Evolutionary conservation across 495 filamentous ascomycete genomes (phyloP).

Genomic region (Collariella sp.): DNA sequence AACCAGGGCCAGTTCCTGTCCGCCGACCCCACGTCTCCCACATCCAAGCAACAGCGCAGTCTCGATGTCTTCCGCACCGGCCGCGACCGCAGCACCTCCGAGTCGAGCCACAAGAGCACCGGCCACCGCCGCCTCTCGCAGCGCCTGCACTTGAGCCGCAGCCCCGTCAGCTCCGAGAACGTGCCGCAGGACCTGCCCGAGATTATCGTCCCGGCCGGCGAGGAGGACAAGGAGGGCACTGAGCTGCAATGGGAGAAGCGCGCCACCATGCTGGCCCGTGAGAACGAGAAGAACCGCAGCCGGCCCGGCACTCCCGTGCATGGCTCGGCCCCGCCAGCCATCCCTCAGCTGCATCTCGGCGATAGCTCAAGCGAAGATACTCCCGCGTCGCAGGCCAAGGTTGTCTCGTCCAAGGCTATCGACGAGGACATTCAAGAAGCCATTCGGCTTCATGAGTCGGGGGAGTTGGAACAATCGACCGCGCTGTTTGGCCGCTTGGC

Average conservation of each 20-base stretch:
- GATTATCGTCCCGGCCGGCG: conserved; percentile 44
- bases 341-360: conserved; percentile 20
- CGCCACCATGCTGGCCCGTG: conserved; percentile 72
- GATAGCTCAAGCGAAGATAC: conserved; percentile 14
- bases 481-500: conserved; percentile 80
- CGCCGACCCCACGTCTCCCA: conserved; percentile 22
- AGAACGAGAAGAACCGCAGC: conserved; percentile 46
- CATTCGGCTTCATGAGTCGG: conserved; percentile 86
- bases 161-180: conserved; percentile 57
- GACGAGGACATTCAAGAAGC: conserved; percentile 89
- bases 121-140: conserved; percentile 51
- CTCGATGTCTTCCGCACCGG: conserved; percentile 20
- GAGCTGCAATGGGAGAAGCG: conserved; percentile 72
- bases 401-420: conserved; percentile 40
- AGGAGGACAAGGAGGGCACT: conserved; percentile 33
- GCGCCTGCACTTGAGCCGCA: conserved; percentile 56
- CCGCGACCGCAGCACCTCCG: conserved; percentile 43
- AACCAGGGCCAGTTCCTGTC: conserved; percentile 26
- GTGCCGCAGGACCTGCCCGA: conserved; percentile 74
- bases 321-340: conserved; percentile 15
- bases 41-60: conserved; percentile 23
- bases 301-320: conserved; percentile 28
- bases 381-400: conserved; percentile 20
- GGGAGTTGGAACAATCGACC: conserved; percentile 67
- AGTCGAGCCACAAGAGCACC: conserved; percentile 33